Base-by-base conservation (phyloP, 2,329 filamentous ascomycete genomes). In the Ophiostoma pallidulum region DNA sequence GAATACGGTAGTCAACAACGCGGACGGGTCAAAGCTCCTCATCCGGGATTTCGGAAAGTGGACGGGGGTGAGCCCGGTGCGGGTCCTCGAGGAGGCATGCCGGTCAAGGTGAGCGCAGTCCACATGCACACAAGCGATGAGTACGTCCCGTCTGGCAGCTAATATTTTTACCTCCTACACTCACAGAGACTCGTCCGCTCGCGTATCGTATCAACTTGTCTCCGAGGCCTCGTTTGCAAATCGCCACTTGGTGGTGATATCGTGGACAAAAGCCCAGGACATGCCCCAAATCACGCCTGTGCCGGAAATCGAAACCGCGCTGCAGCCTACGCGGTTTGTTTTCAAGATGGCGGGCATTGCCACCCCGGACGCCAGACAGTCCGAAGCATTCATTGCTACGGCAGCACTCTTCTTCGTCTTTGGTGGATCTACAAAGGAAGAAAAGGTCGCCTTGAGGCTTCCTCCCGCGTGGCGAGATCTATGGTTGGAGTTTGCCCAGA, bases 11-110 rank as follows among this genome's bases (percentile, higher is more conserved):
- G 67, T 79, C 37, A 78, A 72, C 57, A 66, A 70, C 40, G 55
- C 67, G 47, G 63, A 76, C 53, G 74, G 78, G 2, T 61, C 68
- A 6, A 79, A 74, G 48, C 64, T 88, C 4, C 74, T 70, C 1
- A 74, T 94, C 41, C 74, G 86, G 37, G 84, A 96, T 58, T 96
- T 97, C 71, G 89, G 87, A 2, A 88, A 87, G 62, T 82, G 80
- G 70, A 77, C 77, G 13, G 90, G 91, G 8, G 66, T 94, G 26
- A 85, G 71, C 56, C 90, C 91, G 14, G 77, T 80, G 52, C 76
- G 84, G 54, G 74, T 86, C 24, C 67, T 97, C 12, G 89, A 96
- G 62, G 90, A 96, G 62, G 78, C 86, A n/a, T 94, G 90, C 62
- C 82, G 84, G 57, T 78, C 88, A 53, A 83, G 83, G 83, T 84